Evolutionary conservation across 352 stramenopile genomes (phyloP), one percentile per base, ranked within the genome.

Genomic region (Pythium biforme): DNA sequence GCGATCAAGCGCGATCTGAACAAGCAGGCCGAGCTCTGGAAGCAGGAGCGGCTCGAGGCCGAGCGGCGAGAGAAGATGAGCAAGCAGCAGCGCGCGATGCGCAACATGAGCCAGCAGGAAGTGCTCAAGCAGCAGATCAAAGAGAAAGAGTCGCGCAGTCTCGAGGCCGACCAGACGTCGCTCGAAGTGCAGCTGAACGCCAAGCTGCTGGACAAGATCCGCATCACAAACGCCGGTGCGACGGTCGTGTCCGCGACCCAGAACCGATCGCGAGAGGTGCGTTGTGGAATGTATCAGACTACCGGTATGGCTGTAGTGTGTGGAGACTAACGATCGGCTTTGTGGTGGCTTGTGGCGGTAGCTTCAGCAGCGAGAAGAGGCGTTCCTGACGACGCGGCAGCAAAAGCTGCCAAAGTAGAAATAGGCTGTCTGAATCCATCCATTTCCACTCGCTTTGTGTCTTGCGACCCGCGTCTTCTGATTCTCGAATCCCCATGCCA

Each of bases 1-100:
- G 70, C 62, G 17, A 58, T 63, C 10, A 89, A 86, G 55, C 58
- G 70, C 15, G 85, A 94, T 17, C 62, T 90, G 20, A 76, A 90
- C 74, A 91, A 88, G 49, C 85, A 94, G 45, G 85, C 85, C 11
- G 83, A 92, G 61, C 69, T 94, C n/a, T 94, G 85, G 85, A 76
- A 74, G 41, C 76, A 83, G 31, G 82, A 94, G 23, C 78, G 81
- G 7, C 41, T 79, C 15, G 76, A 87, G 17, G 80, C 77, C 15
- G 83, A 94, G 29, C 70, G 72, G 22, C 58, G 69, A 4, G 81
- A 94, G 11, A 75, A 74, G 17, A 43, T 86, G 5, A 64, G 66
- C 4, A 74, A 77, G 17, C 74, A 87, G 58, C 79, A 92, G 62
- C 81, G 78, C 22, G 64, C 68, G 0, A 37, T 73, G 34, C 75